Percentiles rank a stretch among this genome's conserved stretches.
Conservation (phyloP, 1,139 yeast species). For the Candida glucosophila region DNA sequence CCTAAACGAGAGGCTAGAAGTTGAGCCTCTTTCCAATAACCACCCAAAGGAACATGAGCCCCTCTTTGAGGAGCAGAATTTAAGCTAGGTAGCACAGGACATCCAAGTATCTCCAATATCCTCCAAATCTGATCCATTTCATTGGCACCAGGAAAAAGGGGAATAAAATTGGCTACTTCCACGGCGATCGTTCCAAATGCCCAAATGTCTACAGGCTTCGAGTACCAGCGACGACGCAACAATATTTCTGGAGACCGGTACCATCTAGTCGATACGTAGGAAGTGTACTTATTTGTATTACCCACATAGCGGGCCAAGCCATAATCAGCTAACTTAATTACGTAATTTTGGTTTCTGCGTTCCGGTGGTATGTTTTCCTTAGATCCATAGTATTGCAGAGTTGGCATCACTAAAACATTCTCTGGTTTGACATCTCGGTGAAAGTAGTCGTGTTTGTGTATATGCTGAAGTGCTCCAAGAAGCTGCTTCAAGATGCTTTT, state of each 20-base stretch:
- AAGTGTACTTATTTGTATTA: slow-evolving; percentile 51
- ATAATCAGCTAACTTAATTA: slow-evolving; percentile 83
- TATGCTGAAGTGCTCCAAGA: slow-evolving; percentile 69
- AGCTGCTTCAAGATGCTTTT: slow-evolving; percentile 64
- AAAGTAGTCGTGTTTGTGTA: slow-evolving; percentile 65
- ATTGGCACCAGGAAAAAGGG: slow-evolving; percentile 76
- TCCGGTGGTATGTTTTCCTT: slow-evolving; percentile 30
- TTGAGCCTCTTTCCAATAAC: slow-evolving; percentile 58
- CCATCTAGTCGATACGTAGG: slow-evolving; percentile 93
- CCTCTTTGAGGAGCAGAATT: slow-evolving; percentile 5
- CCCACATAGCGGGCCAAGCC: slow-evolving; percentile 71
- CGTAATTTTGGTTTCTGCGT: slow-evolving; percentile 39
- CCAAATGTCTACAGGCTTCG: slow-evolving; percentile 85
- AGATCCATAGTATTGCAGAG: slow-evolving; percentile 44
- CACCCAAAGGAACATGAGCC: slow-evolving; percentile 44
- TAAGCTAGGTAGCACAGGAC: slow-evolving; percentile 35
- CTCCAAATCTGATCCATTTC: slow-evolving; percentile 72
- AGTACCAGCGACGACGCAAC: slow-evolving; percentile 56
- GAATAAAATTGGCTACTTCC: slow-evolving; percentile 68
- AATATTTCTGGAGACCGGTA: slow-evolving; percentile 91
- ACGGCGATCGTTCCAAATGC: slow-evolving; percentile 85
- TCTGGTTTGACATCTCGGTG: slow-evolving; percentile 82
- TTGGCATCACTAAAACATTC: slow-evolving; percentile 64
- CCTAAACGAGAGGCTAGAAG: slow-evolving; percentile 43
- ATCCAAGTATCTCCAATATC: slow-evolving; percentile 61